Evolutionary conservation across 2,329 filamentous ascomycete genomes (phyloP).

Genomic region (Pseudogymnoascus sp.): DNA sequence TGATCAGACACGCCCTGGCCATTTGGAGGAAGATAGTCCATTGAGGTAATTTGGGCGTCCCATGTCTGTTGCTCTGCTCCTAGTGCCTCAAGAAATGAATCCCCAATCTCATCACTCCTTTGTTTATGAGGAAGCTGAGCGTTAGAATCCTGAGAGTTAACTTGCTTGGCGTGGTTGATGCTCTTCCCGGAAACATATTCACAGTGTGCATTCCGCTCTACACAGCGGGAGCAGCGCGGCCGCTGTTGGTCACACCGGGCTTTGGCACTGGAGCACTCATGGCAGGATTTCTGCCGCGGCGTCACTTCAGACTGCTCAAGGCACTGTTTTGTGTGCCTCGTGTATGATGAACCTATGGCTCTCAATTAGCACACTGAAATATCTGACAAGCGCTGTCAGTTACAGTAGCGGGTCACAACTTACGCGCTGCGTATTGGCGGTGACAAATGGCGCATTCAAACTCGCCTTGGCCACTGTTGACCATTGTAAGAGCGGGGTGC

Average conservation of each 20-base stretch:
- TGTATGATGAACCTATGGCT: slow-evolving; percentile 12
- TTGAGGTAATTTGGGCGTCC: not conserved
- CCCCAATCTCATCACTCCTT: not conserved
- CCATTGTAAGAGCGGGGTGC: not conserved
- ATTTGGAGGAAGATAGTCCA: not conserved
- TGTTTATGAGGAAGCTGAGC: not conserved
- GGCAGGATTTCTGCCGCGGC: slow-evolving; percentile 27
- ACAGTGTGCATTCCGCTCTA: slow-evolving; percentile 20
- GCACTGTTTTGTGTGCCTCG: slow-evolving; percentile 15
- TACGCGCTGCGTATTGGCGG: slow-evolving; percentile 14
- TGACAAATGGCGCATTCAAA: slow-evolving; percentile 14
- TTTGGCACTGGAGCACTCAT: slow-evolving; percentile 26
- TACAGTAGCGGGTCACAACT: not conserved
- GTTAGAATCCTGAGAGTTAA: not conserved
- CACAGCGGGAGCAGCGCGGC: slow-evolving; percentile 26
- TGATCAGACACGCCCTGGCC: not conserved
- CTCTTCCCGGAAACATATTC: slow-evolving; percentile 19
- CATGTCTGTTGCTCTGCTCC: not conserved
- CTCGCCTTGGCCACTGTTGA: not conserved
- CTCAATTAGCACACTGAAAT: not conserved
- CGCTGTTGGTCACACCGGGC: slow-evolving; percentile 26
- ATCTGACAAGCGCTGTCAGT: not conserved
- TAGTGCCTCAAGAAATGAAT: not conserved
- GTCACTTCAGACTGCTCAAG: not conserved
- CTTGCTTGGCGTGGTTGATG: not conserved